phyloP scores from a whole-genome alignment of 2,329 filamentous ascomycete genomes.

The Plenodomus tracheiphilus region DNA sequence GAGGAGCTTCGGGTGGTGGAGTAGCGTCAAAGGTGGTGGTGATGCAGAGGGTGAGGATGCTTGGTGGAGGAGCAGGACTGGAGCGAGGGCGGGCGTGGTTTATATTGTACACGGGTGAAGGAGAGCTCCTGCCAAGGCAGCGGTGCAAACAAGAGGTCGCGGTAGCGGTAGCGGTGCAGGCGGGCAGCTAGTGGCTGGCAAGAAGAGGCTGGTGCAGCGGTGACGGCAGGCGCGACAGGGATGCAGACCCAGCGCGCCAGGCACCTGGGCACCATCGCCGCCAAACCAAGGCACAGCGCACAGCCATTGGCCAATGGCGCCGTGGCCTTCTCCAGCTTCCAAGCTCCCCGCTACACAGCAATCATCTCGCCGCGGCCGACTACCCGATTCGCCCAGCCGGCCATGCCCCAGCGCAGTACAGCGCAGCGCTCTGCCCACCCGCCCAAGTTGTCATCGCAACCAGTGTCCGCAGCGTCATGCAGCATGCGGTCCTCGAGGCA shows the following conservation, averaged over 20 bases:
- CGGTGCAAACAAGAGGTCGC: constrained; percentile 10
- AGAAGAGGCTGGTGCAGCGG: constrained; percentile 14
- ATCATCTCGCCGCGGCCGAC: constrained; percentile 6
- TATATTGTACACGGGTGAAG: constrained; percentile 22
- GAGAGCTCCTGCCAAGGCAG: constrained; percentile 11
- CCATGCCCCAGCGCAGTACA: background rate
- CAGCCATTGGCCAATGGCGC: constrained; percentile 23
- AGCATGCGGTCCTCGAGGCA: background rate
- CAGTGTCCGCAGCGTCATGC: background rate
- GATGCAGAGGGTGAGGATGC: constrained; percentile 17
- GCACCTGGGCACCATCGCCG: constrained; percentile 13
- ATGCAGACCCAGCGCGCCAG: background rate
- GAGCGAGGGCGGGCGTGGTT: constrained; percentile 7
- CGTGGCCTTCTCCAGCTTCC: constrained; percentile 19
- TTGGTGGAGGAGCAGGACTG: constrained; percentile 6
- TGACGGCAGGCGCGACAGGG: constrained; percentile 1
- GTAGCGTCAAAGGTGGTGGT: constrained; percentile 14
- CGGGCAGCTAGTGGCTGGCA: constrained; percentile 6
- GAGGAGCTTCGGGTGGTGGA: background rate
- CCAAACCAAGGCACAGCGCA: constrained; percentile 17
- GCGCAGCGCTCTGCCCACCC: too few species aligned
- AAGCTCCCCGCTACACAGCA: constrained; percentile 2
- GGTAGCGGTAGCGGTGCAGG: too few species aligned
- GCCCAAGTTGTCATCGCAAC: constrained; percentile 10
- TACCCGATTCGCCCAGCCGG: constrained; percentile 1